Conservation (phyloP, 768 basidiomycete species). For the Podaxis sp. region DNA sequence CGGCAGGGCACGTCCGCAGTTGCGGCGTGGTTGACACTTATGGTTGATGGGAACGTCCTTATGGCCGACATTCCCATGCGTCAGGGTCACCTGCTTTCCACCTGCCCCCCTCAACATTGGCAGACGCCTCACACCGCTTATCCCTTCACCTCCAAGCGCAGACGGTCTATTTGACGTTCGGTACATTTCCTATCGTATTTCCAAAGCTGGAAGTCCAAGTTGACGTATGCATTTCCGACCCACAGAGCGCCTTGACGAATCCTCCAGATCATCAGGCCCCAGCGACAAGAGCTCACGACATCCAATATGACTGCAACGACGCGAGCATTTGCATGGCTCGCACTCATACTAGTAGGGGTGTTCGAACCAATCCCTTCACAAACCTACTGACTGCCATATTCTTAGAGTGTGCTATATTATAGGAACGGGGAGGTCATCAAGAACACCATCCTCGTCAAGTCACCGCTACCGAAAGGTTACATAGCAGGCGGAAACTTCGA, state of each 20-base stretch:
- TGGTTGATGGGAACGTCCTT: neutral
- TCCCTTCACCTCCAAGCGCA: neutral
- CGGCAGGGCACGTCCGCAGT: no score
- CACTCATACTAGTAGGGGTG: conserved; percentile 4
- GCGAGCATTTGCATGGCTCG: conserved; percentile 7
- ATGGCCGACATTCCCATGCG: conserved; percentile 9
- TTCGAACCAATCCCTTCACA: neutral
- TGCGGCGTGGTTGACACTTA: no score
- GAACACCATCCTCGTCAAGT: conserved; percentile 40
- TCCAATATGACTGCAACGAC: neutral
- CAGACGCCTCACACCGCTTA: neutral
- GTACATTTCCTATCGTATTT: neutral
- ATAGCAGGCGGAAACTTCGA: conserved; percentile 49
- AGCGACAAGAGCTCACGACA: neutral
- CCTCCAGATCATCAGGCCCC: neutral
- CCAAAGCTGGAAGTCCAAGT: neutral
- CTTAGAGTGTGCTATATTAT: conserved; percentile 44
- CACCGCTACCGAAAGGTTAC: conserved; percentile 50
- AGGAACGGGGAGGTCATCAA: conserved; percentile 41
- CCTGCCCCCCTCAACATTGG: neutral
- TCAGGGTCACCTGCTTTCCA: neutral
- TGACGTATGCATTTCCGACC: neutral
- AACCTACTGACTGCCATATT: neutral
- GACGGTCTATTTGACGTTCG: neutral
- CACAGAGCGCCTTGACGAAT: neutral